Percentiles rank a stretch among this genome's conserved stretches.
Evolutionary conservation across 257 asterid genomes (phyloP).

Genomic region (Salvia miltiorrhiza): DNA sequence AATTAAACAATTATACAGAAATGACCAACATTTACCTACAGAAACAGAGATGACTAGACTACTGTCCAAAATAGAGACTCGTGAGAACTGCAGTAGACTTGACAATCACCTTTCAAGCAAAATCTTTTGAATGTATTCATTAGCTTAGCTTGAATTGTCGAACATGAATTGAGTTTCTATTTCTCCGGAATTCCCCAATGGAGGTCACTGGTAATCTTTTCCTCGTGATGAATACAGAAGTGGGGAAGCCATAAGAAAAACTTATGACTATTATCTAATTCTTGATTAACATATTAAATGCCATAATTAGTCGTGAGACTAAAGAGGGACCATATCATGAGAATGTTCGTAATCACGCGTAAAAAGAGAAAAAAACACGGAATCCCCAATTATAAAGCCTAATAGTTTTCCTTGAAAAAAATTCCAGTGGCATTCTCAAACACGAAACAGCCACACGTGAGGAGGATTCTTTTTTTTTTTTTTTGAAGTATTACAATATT

Average conservation of each 20-base stretch:
- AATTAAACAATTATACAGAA: neutral
- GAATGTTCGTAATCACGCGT: constrained; percentile 2
- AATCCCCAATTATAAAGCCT: constrained; percentile 27
- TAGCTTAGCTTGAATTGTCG: neutral
- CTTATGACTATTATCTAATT: neutral
- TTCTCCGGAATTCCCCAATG: neutral
- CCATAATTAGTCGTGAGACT: constrained; percentile 13
- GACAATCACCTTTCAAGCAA: neutral
- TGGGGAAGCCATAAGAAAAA: constrained; percentile 8
- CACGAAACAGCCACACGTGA: neutral
- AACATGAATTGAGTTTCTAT: neutral
- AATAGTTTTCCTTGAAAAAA: constrained; percentile 4
- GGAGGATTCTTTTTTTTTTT: neutral
- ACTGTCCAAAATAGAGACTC: neutral
- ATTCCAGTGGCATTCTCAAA: constrained; percentile 15
- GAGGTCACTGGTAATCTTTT: neutral
- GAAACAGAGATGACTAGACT: neutral
- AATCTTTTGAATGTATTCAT: neutral
- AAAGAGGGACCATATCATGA: neutral
- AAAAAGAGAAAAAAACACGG: constrained; percentile 1
- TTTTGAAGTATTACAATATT: neutral
- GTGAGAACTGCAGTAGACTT: neutral
- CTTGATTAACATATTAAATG: constrained; percentile 3
- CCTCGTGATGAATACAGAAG: neutral
- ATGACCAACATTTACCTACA: neutral